Evolutionary conservation across 371 early-diverging fungal species (phyloP).

Genomic region (Rhizomucor pusillus): DNA sequence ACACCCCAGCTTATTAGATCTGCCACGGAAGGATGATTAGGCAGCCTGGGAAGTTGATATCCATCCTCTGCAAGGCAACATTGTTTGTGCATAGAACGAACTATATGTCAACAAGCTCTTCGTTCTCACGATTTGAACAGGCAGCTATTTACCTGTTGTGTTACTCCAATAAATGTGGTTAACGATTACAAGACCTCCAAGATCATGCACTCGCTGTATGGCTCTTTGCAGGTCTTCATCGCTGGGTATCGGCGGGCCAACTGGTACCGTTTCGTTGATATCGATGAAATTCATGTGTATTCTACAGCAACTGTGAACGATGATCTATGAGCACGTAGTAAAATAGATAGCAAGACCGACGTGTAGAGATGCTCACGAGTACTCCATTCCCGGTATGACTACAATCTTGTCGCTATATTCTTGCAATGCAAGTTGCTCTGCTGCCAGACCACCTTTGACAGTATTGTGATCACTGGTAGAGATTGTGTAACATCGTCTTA

Average conservation of each 20-base stretch:
- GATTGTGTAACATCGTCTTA: neutral
- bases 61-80: slow-evolving; percentile 33
- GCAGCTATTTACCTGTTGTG: slow-evolving; percentile 44
- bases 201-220: slow-evolving; percentile 58
- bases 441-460: slow-evolving; percentile 63
- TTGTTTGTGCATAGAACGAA: neutral
- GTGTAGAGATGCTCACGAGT: slow-evolving; percentile 36
- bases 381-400: slow-evolving; percentile 75
- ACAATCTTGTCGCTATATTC: slow-evolving; percentile 54
- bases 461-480: slow-evolving; percentile 67
- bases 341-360: neutral
- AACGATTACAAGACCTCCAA: slow-evolving; percentile 76
- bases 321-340: neutral
- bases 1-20: slow-evolving; percentile 66
- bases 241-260: slow-evolving; percentile 58
- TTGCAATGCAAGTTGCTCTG: slow-evolving; percentile 54
- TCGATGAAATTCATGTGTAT: slow-evolving; percentile 78
- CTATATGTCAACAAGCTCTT: no score
- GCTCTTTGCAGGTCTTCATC: slow-evolving; percentile 62
- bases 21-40: slow-evolving; percentile 63
- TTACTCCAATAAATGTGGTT: slow-evolving; percentile 85
- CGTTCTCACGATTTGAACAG: no score
- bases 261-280: slow-evolving; percentile 64
- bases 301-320: slow-evolving; percentile 55
- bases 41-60: slow-evolving; percentile 59